Evolutionary conservation across 352 stramenopile species (phyloP), one percentile per base, ranked within the genome.

Genomic region (Phytophthora agathidicida): DNA sequence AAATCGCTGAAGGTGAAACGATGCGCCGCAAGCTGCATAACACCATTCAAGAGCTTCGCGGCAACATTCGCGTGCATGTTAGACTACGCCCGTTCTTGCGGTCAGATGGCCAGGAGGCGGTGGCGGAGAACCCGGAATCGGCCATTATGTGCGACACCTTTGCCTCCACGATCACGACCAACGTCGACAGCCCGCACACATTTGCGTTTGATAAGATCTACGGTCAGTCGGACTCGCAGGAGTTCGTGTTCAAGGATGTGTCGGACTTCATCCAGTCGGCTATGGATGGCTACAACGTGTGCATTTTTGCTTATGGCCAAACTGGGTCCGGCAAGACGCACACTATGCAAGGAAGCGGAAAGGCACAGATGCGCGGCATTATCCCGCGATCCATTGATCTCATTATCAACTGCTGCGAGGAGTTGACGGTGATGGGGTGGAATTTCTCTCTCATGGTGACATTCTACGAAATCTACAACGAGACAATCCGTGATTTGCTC

Each of bases 401-500:
- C 59, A 94, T 94, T 69, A 96, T 96, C 64, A 74, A 73, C 10
- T 84, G 68, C 17, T 96, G 83, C 53, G 54, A 82, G 28, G 74
- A 89, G 23, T 41, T 94, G 36, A 73, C 74, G 24, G 71, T 65
- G 4, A 88, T 96, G 72, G 93, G 90, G 23, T 99, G 97, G 98
- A 77, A 88, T 23, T 99, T 99, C 72, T 89, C 82, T 24, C 81
- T 99, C 7, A 87, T 97, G 52, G 97, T 98, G 35, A 98, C 91
- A n/a, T 99, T 99, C 66, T 93, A 99, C 60, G 98, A 99, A 83
- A 99, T 99, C 45, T 99, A 99, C 86, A 99, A 99, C 77, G 98
- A 99, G 65, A 96, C 95, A n/a, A 94, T 99, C 27, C 93, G 95
- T 24, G 98, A 99, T 72, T 73, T 99, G 44, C 87, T 99, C 11